phyloP scores from a whole-genome alignment of 1,284 basidiomycete genomes.

The Vanrija humicola region DNA sequence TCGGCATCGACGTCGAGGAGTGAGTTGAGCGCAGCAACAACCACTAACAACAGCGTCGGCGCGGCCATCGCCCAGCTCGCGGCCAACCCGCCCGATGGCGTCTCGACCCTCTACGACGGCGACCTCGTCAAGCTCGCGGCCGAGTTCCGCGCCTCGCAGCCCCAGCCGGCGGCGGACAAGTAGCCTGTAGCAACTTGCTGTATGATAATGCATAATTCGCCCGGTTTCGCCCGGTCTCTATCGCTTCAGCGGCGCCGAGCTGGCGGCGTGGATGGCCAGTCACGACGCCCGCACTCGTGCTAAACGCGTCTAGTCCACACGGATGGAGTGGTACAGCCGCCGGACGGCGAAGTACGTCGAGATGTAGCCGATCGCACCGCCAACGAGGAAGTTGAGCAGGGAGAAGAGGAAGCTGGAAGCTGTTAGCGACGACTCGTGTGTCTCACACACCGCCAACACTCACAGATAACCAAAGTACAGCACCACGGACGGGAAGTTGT shows the following conservation, averaged over 20 bases:
- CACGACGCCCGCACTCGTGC: neutral
- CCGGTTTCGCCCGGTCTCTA: neutral
- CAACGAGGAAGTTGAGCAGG: conserved; percentile 80
- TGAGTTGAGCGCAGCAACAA: conserved; percentile 8
- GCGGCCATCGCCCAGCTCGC: conserved; percentile 39
- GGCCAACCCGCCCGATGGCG: conserved; percentile 25
- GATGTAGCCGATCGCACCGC: conserved; percentile 80
- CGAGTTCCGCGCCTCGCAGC: conserved; percentile 17
- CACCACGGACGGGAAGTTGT: conserved; percentile 75
- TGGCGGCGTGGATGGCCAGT: too few relatives aligned
- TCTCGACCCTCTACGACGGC: conserved; percentile 21
- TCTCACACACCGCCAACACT: conserved; percentile 13
- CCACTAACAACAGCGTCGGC: conserved; percentile 25
- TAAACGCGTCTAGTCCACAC: conserved; percentile 45
- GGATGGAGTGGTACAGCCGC: conserved; percentile 66
- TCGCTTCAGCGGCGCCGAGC: neutral
- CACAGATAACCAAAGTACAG: conserved; percentile 87
- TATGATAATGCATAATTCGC: conserved; percentile 7
- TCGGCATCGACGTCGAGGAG: conserved; percentile 28
- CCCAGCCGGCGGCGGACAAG: neutral
- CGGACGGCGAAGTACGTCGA: conserved; percentile 82
- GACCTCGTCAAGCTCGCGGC: conserved; percentile 31
- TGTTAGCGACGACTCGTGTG: neutral
- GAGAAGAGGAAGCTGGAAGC: conserved; percentile 60
- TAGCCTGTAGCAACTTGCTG: neutral